Percentiles rank a stretch among this genome's conserved stretches.
Conservation (phyloP, 352 stramenopile species). For the Peronospora belbahrii region DNA sequence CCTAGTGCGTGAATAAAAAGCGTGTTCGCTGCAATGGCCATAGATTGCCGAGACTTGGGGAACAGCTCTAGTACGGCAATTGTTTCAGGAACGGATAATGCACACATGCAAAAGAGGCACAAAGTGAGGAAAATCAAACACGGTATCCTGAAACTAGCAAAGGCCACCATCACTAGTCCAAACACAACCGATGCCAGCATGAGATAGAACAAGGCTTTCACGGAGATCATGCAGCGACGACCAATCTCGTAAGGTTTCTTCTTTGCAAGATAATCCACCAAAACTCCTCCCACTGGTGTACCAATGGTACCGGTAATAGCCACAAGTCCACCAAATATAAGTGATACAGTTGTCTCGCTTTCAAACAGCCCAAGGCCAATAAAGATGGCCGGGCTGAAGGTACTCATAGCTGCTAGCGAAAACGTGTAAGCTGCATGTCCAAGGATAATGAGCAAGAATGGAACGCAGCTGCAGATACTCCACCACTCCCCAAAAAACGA, state of each 20-base stretch:
- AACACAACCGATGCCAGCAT: conserved; percentile 48
- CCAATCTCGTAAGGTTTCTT: conserved; percentile 24
- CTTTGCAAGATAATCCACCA: conserved; percentile 54
- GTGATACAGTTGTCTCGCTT: conserved; percentile 72
- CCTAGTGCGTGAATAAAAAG: conserved; percentile 89
- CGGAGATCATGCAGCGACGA: conserved; percentile 42
- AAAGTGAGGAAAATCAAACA: conserved; percentile 69
- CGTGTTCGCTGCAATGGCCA: conserved; percentile 88
- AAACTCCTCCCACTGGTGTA: conserved; percentile 78
- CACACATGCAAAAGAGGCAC: conserved; percentile 73
- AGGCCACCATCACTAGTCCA: conserved; percentile 53
- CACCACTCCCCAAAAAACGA: conserved; percentile 56
- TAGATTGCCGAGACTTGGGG: conserved; percentile 72
- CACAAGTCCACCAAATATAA: conserved; percentile 82
- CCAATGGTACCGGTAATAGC: conserved; percentile 82
- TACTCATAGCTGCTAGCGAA: conserved; percentile 75
- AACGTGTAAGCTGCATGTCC: conserved; percentile 86
- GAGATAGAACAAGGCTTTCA: conserved; percentile 63
- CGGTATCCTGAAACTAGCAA: conserved; percentile 34
- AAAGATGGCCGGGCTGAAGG: conserved; percentile 86
- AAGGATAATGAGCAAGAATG: conserved; percentile 77
- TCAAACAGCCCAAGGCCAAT: conserved; percentile 85
- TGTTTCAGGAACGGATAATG: conserved; percentile 66
- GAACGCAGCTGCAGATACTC: conserved; percentile 53
- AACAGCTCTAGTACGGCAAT: conserved; percentile 88